Evolutionary conservation across 2,329 filamentous ascomycete genomes (phyloP), one percentile per base, ranked within the genome.

Genomic region (Xylaria digitata): DNA sequence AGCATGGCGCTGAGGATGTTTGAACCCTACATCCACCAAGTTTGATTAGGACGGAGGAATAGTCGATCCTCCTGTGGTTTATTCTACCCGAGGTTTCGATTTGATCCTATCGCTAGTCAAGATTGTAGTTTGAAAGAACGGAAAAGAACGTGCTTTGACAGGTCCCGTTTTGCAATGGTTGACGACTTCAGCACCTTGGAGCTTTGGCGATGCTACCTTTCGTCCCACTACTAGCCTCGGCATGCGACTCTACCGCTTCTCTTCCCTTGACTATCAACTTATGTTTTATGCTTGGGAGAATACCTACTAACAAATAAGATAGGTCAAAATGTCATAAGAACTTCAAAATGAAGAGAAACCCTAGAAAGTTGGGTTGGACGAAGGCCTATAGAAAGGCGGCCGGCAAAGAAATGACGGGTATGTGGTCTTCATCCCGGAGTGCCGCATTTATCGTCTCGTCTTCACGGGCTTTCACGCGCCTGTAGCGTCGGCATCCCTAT

Each of bases 341-440:
- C 66, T 71, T 71, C 56, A 70, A 72, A 83, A 97, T 97, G 93
- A 97, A 97, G 91, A 90, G 96, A 73, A 97, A 98, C 83, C 94
- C 95, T 42, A 90, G 95, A 79, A 97, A 97, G 82, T 88, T 98
- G 75, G 96, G 94, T 82, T 97, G 95, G 96, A 97, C 95, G 70
- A 97, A 97, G 34, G 67, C 69, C 26, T 71, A 71, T 21, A 67
- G 67, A 58, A 71, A 69, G 57, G 64, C 67, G 5, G 90, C 92
- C 65, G 93, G 93, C 65, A 75, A 90, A 79, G 81, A 83, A 78
- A 89, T 97, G 93, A 92, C 92, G 64, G 67, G 67, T 69, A 65
- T 17, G 67, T 52, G 13, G 17, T 40, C 9, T 26, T 19, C 4
- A 43, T 19, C 26, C 43, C 7, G 26, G 52, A 43, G 15, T 6